phyloP scores from a whole-genome alignment of 495 filamentous ascomycete genomes.

The Baudoinia panamericana region DNA sequence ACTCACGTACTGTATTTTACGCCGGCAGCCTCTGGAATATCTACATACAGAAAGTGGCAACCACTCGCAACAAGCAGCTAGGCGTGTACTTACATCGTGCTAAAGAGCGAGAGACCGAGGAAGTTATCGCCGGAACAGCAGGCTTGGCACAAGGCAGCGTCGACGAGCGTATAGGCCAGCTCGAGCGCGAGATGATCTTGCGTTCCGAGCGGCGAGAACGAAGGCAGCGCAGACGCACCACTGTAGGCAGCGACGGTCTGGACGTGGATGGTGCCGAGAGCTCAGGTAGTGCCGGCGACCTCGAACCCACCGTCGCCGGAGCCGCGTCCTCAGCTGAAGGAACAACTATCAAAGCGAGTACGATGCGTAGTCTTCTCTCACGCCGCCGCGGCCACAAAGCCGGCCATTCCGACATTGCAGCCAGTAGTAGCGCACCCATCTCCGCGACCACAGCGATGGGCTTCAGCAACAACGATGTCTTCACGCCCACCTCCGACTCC shows the following conservation, averaged over 20 bases:
- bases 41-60: conserved; percentile 48
- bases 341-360: background rate
- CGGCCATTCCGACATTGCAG: background rate
- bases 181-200: conserved; percentile 37
- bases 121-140: conserved; percentile 23
- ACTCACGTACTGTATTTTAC: conserved; percentile 50
- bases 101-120: conserved; percentile 42
- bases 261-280: conserved; percentile 24
- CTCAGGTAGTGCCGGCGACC: conserved; percentile 32
- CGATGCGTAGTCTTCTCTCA: conserved; percentile 14
- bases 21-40: conserved; percentile 49
- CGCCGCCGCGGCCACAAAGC: conserved; percentile 2
- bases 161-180: conserved; percentile 37
- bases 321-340: background rate
- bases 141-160: conserved; percentile 30
- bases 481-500: conserved; percentile 2
- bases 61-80: conserved; percentile 41
- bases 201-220: conserved; percentile 31
- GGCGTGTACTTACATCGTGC: conserved; percentile 50
- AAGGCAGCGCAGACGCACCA: conserved; percentile 13
- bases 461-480: background rate
- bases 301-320: conserved; percentile 21
- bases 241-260: conserved; percentile 17
- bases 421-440: background rate
- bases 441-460: no score